Percentiles rank a stretch among this genome's conserved stretches.
These are phyloP conservation scores for Vigna radiata DNA, from an alignment of 306 rosid genomes.

Conservation along the genomic window DNA sequence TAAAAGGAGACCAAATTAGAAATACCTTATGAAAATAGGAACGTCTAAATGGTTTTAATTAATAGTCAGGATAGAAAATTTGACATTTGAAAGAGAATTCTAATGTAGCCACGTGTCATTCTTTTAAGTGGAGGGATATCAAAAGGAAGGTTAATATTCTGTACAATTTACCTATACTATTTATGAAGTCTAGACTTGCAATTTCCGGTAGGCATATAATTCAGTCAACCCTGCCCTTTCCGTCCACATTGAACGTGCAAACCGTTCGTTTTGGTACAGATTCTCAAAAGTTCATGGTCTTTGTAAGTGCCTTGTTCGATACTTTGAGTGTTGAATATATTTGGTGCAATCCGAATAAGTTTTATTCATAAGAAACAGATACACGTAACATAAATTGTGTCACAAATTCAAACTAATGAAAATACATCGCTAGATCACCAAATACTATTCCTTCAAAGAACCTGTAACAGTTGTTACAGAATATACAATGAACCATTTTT, in stretches of 20 bases:
- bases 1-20: too few relatives aligned
- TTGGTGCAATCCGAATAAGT: neutral
- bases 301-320: neutral
- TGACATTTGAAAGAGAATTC: neutral
- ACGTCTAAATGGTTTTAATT: too few relatives aligned
- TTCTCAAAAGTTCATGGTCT: neutral
- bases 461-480: neutral
- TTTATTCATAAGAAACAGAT: constrained; percentile 20
- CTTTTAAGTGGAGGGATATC: neutral
- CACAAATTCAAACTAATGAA: constrained; percentile 29
- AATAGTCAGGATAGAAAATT: neutral
- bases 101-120: neutral
- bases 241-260: constrained; percentile 6
- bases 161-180: neutral
- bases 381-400: neutral
- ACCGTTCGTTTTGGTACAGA: neutral
- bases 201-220: neutral
- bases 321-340: constrained; percentile 20
- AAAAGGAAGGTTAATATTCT: neutral
- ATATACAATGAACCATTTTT: neutral
- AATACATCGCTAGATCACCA: neutral
- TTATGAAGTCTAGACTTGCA: neutral
- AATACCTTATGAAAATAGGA: too few relatives aligned
- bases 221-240: constrained; percentile 7
- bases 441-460: constrained; percentile 15